phyloP scores from a whole-genome alignment of 192 early-diverging fungal genomes.

The Coemansia reversa region DNA sequence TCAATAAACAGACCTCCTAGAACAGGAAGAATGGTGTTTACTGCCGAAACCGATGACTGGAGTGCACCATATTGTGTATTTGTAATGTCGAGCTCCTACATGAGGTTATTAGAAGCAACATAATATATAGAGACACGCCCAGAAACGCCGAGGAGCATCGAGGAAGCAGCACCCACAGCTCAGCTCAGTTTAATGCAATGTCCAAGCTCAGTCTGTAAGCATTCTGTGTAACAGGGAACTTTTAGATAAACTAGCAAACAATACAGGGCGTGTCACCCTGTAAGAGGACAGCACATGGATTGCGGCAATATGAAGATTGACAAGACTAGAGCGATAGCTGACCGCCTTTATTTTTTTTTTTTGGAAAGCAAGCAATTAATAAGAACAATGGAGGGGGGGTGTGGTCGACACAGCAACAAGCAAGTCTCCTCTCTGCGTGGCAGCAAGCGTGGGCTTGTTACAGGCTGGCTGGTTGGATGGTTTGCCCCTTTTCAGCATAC shows the following conservation, averaged over 20 bases:
- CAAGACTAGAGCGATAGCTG: slow-evolving; percentile 1
- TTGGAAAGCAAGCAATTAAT: no score
- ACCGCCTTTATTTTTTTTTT: no score
- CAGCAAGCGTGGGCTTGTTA: no score
- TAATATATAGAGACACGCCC: not conserved
- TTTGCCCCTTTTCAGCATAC: not conserved
- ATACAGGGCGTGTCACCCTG: not conserved
- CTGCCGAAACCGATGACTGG: slow-evolving; percentile 63
- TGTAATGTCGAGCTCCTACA: slow-evolving; percentile 62
- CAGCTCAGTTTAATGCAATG: no score
- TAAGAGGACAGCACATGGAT: no score
- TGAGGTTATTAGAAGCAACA: not conserved
- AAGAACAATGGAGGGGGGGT: no score
- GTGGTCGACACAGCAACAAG: no score
- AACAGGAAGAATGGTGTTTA: slow-evolving; percentile 60
- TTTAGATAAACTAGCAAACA: not conserved
- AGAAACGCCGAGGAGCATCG: no score
- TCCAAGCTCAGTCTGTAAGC: no score
- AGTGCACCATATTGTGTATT: slow-evolving; percentile 65
- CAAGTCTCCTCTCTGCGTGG: no score
- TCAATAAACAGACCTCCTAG: slow-evolving; percentile 63
- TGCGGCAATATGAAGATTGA: slow-evolving; percentile 1
- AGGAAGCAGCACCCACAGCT: no score
- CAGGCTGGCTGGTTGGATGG: not conserved
- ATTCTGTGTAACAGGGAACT: no score